Evolutionary conservation across 2,329 filamentous ascomycete species (phyloP).

Genomic region (Colletotrichum spinosum): DNA sequence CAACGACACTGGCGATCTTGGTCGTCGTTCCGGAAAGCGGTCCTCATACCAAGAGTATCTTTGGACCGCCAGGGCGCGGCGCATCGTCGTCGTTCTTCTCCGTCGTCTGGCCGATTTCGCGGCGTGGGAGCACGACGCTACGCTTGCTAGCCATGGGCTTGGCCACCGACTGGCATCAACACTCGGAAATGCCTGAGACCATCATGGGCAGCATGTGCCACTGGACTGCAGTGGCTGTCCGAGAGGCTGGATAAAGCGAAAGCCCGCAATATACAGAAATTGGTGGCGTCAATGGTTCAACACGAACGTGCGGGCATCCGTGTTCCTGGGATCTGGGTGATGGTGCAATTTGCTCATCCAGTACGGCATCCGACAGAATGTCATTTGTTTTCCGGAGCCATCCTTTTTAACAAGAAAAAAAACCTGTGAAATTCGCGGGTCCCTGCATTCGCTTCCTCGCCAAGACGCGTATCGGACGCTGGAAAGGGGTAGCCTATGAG

Average conservation of each 20-base stretch:
- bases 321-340: neutral
- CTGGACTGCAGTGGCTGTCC: slow-evolving; percentile 2
- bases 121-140: neutral
- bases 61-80: no score
- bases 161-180: neutral
- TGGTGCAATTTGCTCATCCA: no score
- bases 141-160: neutral
- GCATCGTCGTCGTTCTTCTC: neutral
- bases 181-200: neutral
- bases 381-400: no score
- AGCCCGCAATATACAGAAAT: slow-evolving; percentile 17
- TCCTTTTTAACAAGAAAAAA: no score
- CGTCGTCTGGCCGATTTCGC: slow-evolving; percentile 4
- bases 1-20: no score
- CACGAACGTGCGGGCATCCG: slow-evolving; percentile 15
- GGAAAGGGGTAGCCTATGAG: no score
- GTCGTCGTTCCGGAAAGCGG: no score
- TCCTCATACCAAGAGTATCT: no score
- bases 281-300: slow-evolving; percentile 21
- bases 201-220: neutral
- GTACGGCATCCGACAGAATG: no score
- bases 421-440: no score
- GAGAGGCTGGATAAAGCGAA: slow-evolving; percentile 3
- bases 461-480: no score
- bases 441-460: no score